Evolutionary conservation across 192 early-diverging fungal genomes (phyloP).

Genomic region (Obelidium mucronatum): DNA sequence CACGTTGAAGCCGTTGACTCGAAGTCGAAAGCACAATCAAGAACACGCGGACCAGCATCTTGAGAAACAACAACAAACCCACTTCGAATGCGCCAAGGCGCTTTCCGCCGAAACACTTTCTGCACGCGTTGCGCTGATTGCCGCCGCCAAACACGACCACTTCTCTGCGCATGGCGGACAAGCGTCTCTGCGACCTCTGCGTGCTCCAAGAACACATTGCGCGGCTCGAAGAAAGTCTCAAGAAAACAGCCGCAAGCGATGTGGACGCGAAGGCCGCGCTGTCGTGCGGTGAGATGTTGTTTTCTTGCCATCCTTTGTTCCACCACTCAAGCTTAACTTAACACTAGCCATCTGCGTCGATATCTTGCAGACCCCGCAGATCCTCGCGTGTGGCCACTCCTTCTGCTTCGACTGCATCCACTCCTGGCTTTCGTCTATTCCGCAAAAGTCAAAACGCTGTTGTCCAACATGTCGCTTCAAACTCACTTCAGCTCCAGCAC

Average conservation of each 20-base stretch:
- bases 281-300: too few species aligned
- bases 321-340: too few species aligned
- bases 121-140: too few species aligned
- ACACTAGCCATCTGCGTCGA: slow-evolving; percentile 27
- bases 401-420: slow-evolving; percentile 35
- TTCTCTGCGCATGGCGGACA: too few species aligned
- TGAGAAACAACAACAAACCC: background rate
- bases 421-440: slow-evolving; percentile 18
- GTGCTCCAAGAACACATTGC: background rate
- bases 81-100: too few species aligned
- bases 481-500: background rate
- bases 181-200: background rate
- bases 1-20: background rate
- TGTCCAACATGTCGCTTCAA: slow-evolving; percentile 12
- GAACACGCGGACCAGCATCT: background rate
- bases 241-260: too few species aligned
- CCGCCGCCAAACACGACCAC: too few species aligned
- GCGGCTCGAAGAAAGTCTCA: background rate
- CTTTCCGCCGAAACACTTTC: too few species aligned
- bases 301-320: too few species aligned
- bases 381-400: slow-evolving; percentile 35
- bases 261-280: too few species aligned
- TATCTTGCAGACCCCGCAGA: slow-evolving; percentile 8
- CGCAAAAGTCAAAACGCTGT: background rate
- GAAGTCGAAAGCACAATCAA: background rate